These are phyloP conservation scores for Oenanthe sinensis DNA, from an alignment of 129 eudicot genomes.

Conservation along the genomic window DNA sequence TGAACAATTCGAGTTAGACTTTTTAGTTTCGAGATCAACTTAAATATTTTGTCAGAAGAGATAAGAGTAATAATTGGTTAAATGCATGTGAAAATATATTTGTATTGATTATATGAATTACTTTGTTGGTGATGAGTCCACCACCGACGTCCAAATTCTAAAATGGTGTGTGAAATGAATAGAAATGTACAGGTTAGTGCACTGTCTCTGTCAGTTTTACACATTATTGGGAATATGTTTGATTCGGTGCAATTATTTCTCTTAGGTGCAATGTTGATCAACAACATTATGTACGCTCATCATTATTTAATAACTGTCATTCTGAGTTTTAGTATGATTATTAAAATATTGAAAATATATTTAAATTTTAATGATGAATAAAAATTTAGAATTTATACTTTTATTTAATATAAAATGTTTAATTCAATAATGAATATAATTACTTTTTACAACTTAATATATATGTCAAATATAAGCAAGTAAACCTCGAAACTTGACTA, in stretches of 20 bases:
- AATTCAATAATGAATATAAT: too few relatives aligned
- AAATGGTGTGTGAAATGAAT: constrained; percentile 1
- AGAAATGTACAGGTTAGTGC: not conserved
- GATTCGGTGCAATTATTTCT: not conserved
- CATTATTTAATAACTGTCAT: too few relatives aligned
- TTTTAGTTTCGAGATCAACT: not conserved
- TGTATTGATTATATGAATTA: not conserved
- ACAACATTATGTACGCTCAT: not conserved
- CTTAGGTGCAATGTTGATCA: not conserved
- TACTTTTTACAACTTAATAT: not conserved
- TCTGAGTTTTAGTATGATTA: too few relatives aligned
- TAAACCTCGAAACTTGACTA: too few relatives aligned
- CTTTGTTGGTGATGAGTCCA: constrained; percentile 2
- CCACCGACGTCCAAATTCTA: not conserved
- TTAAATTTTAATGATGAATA: too few relatives aligned
- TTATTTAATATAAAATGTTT: too few relatives aligned
- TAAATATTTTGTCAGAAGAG: not conserved
- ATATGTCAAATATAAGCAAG: too few relatives aligned
- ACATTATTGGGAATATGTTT: not conserved
- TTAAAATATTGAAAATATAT: too few relatives aligned
- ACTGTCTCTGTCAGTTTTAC: not conserved
- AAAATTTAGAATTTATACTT: too few relatives aligned
- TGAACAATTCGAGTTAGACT: not conserved
- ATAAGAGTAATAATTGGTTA: not conserved
- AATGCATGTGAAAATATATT: not conserved